Evolutionary conservation across 1,139 yeast genomes (phyloP).

Genomic region (Yamadazyma triangularis): DNA sequence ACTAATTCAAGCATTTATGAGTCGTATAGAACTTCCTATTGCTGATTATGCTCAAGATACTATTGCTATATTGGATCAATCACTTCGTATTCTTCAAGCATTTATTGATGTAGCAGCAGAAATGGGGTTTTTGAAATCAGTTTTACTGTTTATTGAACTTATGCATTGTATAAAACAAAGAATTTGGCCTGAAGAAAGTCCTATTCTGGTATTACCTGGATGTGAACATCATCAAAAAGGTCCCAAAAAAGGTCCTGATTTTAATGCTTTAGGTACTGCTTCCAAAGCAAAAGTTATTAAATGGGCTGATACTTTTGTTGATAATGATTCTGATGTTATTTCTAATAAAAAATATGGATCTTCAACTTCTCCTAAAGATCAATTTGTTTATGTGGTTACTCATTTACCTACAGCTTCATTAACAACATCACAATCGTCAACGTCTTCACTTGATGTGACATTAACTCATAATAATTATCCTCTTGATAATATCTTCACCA

Average conservation of each 20-base stretch:
- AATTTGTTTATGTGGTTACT: constrained; percentile 41
- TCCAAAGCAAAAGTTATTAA: constrained; percentile 21
- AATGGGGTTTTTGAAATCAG: constrained; percentile 63
- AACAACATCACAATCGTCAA: constrained; percentile 25
- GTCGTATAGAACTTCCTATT: constrained; percentile 81
- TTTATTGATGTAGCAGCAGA: constrained; percentile 88
- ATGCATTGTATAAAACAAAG: constrained; percentile 92
- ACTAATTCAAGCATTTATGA: constrained; percentile 81
- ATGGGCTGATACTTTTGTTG: constrained; percentile 29
- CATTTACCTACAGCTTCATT: constrained; percentile 47
- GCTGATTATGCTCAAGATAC: constrained; percentile 96
- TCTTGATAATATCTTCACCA: constrained; percentile 54
- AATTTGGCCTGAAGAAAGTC: constrained; percentile 78
- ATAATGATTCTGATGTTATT: constrained; percentile 16
- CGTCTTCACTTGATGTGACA: constrained; percentile 35
- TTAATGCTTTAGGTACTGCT: constrained; percentile 14
- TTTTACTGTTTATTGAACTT: constrained; percentile 54
- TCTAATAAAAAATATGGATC: constrained; percentile 22
- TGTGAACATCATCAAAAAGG: constrained; percentile 21
- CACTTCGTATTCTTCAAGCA: constrained; percentile 90
- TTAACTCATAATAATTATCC: constrained; percentile 54
- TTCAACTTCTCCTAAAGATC: constrained; percentile 14
- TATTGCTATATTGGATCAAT: constrained; percentile 86
- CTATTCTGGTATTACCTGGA: constrained; percentile 72
- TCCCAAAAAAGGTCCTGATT: constrained; percentile 5